Base-by-base conservation (phyloP, 257 asterid species). In the Salvia splendens region DNA sequence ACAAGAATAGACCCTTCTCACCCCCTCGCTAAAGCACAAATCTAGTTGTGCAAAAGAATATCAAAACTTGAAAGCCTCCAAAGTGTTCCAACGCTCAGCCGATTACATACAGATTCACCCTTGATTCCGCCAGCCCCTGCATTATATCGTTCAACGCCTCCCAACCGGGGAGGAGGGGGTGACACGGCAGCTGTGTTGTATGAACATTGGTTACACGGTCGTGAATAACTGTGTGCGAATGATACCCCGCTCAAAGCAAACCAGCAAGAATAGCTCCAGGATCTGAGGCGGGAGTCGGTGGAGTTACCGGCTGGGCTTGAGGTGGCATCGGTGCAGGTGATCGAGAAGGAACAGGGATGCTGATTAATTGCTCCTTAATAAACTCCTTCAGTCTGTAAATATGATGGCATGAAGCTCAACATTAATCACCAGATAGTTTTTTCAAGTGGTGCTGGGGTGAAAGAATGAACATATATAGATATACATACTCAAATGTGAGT, bases 181-280 rank as follows among this genome's bases (percentile, higher is more conserved):
- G 9, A 38, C 6, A 17, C 73, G 75, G 12, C 65, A 30, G 65
- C 67, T 67, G 54, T 35, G 75, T 52, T 73, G 72, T 77, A 77
- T 71, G 80, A 61, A 69, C 83, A 51, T 51, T 73, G 51, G 78
- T 65, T 78, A 80, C 80, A 80, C 47, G 56, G 54, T 57, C 66
- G 73, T 38, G 54, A 14, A 58, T 61, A 51, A 70, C 52, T 47
- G 67, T 70, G 49, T 61, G 73, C 24, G 45, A 67, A 64, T 7
- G 7, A 11, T 46, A 32, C 51, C 20, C 52, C 70, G 65, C 69
- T 88, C 83, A 89, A 45, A 91, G 82, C 82, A 91, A 85, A 75
- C 92, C 95, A 57, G 96, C 94, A 69, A 91, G 96, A 46, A 89
- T 58, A 57, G 95, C 87, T 33, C 85, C 95, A 0, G 98, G 98